These are phyloP conservation scores for Jamesozyma gamospora DNA, from an alignment of 805 yeast genomes.

Conservation along the genomic window DNA sequence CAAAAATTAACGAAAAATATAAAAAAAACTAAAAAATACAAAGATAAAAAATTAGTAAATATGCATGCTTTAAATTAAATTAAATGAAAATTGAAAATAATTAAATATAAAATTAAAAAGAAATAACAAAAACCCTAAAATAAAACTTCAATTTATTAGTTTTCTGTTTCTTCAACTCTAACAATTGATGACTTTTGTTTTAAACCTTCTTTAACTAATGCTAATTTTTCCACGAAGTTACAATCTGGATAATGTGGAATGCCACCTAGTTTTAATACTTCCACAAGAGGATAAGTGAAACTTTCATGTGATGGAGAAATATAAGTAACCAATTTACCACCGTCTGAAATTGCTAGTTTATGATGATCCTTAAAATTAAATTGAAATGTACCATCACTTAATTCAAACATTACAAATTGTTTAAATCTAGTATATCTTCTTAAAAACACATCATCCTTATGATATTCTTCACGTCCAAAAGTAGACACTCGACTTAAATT, in stretches of 20 bases:
- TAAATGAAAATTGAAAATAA: not conserved
- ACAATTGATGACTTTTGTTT: conserved; percentile 28
- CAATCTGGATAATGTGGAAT: conserved; percentile 40
- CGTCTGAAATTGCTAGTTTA: conserved; percentile 69
- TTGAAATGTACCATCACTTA: conserved; percentile 87
- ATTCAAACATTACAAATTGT: conserved; percentile 80
- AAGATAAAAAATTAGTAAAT: not conserved
- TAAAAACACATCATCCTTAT: conserved; percentile 61
- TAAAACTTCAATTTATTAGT: not conserved
- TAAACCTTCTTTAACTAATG: conserved; percentile 58
- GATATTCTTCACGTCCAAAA: conserved; percentile 40
- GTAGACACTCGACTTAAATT: conserved; percentile 70
- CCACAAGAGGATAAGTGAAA: conserved; percentile 50
- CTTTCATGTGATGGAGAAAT: conserved; percentile 69
- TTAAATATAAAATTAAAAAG: not conserved
- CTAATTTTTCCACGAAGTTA: conserved; percentile 37
- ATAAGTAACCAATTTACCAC: conserved; percentile 69
- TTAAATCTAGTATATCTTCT: conserved; percentile 74
- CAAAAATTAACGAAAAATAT: not conserved
- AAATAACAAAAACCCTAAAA: not conserved
- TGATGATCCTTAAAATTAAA: conserved; percentile 94
- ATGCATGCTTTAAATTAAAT: not conserved
- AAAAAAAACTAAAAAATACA: not conserved
- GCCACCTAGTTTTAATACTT: conserved; percentile 38
- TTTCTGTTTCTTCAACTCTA: conserved; percentile 15